Conservation (phyloP, 306 rosid species). For the Morella rubra region DNA sequence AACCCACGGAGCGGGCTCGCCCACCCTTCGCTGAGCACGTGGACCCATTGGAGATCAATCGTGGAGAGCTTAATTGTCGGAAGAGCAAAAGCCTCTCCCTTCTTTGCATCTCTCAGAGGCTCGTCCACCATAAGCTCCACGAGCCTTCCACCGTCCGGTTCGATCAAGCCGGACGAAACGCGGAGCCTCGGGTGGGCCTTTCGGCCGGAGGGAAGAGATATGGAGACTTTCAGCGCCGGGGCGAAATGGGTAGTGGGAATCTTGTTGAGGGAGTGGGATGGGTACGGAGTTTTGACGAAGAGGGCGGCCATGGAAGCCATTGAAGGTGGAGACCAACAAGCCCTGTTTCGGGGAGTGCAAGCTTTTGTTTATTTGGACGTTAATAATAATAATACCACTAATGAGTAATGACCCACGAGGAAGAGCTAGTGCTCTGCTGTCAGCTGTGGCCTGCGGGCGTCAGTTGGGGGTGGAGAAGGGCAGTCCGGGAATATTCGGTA, state of each 20-base stretch:
- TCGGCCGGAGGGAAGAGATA: conserved; percentile 8
- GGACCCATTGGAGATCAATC: conserved; percentile 85
- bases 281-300: conserved; percentile 46
- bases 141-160: conserved; percentile 90
- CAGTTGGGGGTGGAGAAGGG: neutral
- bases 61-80: conserved; percentile 66
- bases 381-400: neutral
- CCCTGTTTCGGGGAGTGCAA: neutral
- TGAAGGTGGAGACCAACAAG: conserved; percentile 39
- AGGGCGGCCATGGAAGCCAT: conserved; percentile 93
- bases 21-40: conserved; percentile 97
- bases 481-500: neutral
- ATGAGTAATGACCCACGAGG: neutral
- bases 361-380: conserved; percentile 1
- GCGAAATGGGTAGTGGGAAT: conserved; percentile 43
- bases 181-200: conserved; percentile 38
- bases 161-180: conserved; percentile 70
- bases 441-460: neutral
- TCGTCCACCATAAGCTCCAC: conserved; percentile 74
- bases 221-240: conserved; percentile 35
- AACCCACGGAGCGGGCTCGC: conserved; percentile 87
- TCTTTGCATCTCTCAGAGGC: conserved; percentile 47
- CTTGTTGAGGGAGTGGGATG: conserved; percentile 41
- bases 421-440: neutral
- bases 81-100: conserved; percentile 57